Base-by-base conservation (phyloP, 257 asterid species). In the Eucommia ulmoides region DNA sequence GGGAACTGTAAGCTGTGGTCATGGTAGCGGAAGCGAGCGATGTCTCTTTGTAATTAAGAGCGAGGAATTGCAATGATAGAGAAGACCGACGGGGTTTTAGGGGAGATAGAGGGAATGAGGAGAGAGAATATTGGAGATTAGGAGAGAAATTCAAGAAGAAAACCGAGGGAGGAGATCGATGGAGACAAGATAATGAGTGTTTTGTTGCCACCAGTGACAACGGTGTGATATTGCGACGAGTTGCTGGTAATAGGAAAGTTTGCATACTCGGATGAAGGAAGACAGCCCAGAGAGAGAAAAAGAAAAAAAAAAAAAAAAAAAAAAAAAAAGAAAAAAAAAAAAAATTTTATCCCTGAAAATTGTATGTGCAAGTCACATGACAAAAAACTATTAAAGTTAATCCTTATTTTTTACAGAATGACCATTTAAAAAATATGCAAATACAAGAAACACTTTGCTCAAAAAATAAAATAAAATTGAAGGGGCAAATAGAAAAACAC, bases 231-330 rank as follows among this genome's bases (percentile, higher is more conserved):
- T 70, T 78, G 76, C 84, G 66, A 64, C 76, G 79, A 46, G 70
- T 74, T 22, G 94, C 84, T 77, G 94, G 93, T 66, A 62, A 62
- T 53, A 88, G 74, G 41, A 88, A 75, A 62, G 94, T 65, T 60
- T 82, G 96, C 97, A 84, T 88, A 54, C n/a, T n/a, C n/a, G n/a
- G n/a, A n/a, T n/a, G n/a, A n/a, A n/a, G n/a, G n/a, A n/a, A n/a
- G n/a, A n/a, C n/a, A n/a, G n/a, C n/a, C n/a, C n/a, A n/a, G n/a
- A n/a, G n/a, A n/a, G n/a, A n/a, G n/a, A n/a, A n/a, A n/a, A n/a
- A n/a, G n/a, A n/a, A n/a, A n/a, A n/a, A n/a, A n/a, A n/a, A n/a
- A n/a, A n/a, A n/a, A n/a, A n/a, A n/a, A n/a, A n/a, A n/a, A n/a
- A n/a, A n/a, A n/a, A n/a, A n/a, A n/a, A n/a, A n/a, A n/a, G n/a